phyloP scores from a whole-genome alignment of 1,284 basidiomycete genomes.

The Pseudozyma sp. region DNA sequence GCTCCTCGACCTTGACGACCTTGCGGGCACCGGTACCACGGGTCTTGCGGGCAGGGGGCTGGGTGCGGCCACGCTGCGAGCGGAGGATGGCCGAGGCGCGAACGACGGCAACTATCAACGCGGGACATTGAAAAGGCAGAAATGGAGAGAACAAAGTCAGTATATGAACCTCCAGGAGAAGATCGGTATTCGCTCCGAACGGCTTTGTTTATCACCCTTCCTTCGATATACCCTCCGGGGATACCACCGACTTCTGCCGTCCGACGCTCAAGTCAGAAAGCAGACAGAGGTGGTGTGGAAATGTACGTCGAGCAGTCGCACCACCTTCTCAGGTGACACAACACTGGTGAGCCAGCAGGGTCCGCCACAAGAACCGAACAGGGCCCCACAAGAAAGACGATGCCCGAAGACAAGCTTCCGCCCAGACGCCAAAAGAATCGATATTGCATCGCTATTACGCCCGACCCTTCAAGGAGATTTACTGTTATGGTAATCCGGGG shows the following conservation, averaged over 20 bases:
- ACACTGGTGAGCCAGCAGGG: conserved; percentile 37
- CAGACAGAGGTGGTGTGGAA: background rate
- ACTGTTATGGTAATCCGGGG: conserved; percentile 55
- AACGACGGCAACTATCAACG: conserved; percentile 59
- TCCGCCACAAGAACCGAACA: conserved; percentile 11
- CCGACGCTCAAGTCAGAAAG: background rate
- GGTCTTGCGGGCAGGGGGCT: conserved; percentile 50
- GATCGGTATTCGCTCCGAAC: background rate
- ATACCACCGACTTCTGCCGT: background rate
- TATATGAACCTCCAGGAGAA: background rate
- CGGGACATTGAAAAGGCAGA: conserved; percentile 3
- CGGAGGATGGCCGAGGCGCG: conserved; percentile 63
- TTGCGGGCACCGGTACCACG: conserved; percentile 50
- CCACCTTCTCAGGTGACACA: conserved; percentile 19
- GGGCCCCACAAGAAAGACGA: conserved; percentile 26
- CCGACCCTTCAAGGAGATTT: conserved; percentile 61
- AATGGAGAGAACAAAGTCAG: conserved; percentile 19
- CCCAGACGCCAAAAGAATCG: conserved; percentile 26
- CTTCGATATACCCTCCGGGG: background rate
- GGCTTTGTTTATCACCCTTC: background rate
- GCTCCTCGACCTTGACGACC: conserved; percentile 45
- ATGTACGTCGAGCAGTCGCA: conserved; percentile 43
- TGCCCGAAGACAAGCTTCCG: conserved; percentile 14
- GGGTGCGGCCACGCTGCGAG: conserved; percentile 55
- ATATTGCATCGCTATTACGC: conserved; percentile 68